Evolutionary conservation across 2,329 filamentous ascomycete species (phyloP), one percentile per base, ranked within the genome.

Genomic region (Biscogniauxia sp.): DNA sequence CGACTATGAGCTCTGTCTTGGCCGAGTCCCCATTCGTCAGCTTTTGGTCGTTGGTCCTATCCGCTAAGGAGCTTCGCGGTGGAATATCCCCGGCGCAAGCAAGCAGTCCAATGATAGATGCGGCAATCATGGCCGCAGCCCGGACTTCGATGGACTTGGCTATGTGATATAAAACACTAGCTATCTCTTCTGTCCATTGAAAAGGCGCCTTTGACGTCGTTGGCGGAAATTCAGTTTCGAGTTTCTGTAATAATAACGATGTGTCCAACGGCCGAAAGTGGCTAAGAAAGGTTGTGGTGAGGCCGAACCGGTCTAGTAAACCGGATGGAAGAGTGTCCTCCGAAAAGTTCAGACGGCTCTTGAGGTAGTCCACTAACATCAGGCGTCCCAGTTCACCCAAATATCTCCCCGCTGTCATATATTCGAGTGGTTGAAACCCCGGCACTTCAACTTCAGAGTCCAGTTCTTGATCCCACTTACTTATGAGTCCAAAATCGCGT

Each of bases 401-500:
- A 71, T 93, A 93, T 50, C 90, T 82, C 2, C 90, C 90, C 2
- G 90, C 85, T 0, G 90, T 93, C 88, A 94, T 92, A 75, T 93
- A 94, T 72, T 95, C 91, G 20, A 94, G 84, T 0, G 91, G 90
- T 66, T 94, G 91, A 68, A 94, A 93, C 0, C 91, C 90, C 0
- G 91, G 89, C 6, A 79, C 80, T 67, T 91, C 88, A 67, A 88
- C 88, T 53, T 86, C 83, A 4, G 75, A 75, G 67, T 93, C 90
- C 5, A 95, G 80, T 61, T 82, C 76, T 9, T 79, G 75, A 69
- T 95, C 91, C 91, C 91, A 94, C 41, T 77, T 77, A 9, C 84
- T 93, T 56, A 91, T 84, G 54, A 93, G 80, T 1, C 80, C 78
- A 20, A 88, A 76, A 23, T 87, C 81, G 23, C 82, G 79, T 57